These are phyloP conservation scores for Suillus bovinus DNA, from an alignment of 768 basidiomycete genomes.

Conservation along the genomic window DNA sequence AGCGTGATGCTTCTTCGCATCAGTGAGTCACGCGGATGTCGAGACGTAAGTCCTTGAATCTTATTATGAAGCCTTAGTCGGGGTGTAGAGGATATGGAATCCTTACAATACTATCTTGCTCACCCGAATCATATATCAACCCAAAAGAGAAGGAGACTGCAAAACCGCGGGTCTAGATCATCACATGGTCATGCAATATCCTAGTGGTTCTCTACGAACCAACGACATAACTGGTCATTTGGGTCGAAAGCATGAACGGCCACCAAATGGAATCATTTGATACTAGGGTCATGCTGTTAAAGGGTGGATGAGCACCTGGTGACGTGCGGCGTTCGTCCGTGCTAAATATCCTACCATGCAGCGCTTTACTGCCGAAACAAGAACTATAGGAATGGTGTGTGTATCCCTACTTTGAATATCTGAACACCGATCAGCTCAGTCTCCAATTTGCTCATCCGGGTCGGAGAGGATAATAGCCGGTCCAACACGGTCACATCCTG, in stretches of 20 bases:
- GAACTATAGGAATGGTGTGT: neutral
- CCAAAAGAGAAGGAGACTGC: neutral
- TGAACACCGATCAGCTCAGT: neutral
- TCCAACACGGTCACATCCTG: neutral
- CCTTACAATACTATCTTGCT: neutral
- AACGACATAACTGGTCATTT: neutral
- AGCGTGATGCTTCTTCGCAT: too few species aligned
- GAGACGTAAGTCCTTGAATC: too few species aligned
- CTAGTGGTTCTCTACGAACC: neutral
- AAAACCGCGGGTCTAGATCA: too few species aligned
- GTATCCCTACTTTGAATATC: neutral
- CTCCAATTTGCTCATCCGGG: neutral
- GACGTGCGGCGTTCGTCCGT: neutral
- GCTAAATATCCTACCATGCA: neutral
- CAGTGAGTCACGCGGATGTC: too few species aligned
- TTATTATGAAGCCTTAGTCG: too few species aligned
- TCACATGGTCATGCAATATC: neutral
- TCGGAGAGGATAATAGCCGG: too few species aligned
- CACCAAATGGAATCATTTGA: neutral
- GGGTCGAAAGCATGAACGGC: neutral
- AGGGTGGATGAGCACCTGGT: neutral
- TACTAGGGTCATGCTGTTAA: neutral
- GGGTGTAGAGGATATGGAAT: too few species aligned
- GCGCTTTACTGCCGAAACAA: neutral
- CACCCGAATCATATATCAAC: neutral